These are phyloP conservation scores for Psilocybe tampanensis DNA, from an alignment of 768 basidiomycete genomes.

Conservation along the genomic window DNA sequence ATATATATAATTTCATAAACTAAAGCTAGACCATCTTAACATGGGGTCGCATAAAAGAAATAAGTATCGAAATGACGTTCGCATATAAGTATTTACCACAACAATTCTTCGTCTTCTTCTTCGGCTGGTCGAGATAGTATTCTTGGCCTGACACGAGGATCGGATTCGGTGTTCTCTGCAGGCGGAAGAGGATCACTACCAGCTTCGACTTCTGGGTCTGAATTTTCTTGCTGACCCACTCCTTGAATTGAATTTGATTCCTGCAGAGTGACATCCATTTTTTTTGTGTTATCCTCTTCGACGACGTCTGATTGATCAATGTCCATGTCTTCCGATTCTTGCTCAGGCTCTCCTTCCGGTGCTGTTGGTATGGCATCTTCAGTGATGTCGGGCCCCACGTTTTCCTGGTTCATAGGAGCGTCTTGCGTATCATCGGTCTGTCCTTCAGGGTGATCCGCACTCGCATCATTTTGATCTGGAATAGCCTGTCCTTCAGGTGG, in stretches of 20 bases:
- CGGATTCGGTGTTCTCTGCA: neutral
- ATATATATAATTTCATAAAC: conserved; percentile 22
- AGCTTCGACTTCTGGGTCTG: neutral
- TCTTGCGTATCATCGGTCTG: neutral
- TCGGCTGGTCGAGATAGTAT: conserved; percentile 18
- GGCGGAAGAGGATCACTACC: neutral
- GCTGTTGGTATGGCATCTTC: neutral
- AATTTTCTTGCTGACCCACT: neutral
- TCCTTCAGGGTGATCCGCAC: neutral
- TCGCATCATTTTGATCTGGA: neutral
- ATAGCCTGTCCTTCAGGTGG: too few relatives aligned
- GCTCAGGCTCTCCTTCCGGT: conserved; percentile 10
- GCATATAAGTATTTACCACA: conserved; percentile 17
- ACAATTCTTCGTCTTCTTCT: conserved; percentile 19
- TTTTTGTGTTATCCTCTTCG: neutral
- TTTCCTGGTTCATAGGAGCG: neutral
- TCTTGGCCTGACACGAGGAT: conserved; percentile 16
- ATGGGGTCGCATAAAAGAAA: neutral
- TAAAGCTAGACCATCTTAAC: conserved; percentile 2
- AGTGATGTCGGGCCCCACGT: neutral
- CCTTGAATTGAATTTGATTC: neutral
- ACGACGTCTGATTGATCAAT: neutral
- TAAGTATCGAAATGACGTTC: neutral
- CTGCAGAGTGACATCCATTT: too few relatives aligned
- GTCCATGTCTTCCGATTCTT: neutral